A percentile compares a stretch with the other conserved stretches of the same genome.
phyloP scores from a whole-genome alignment of 2,329 filamentous ascomycete genomes.

The Parascedosporium putredinis region DNA sequence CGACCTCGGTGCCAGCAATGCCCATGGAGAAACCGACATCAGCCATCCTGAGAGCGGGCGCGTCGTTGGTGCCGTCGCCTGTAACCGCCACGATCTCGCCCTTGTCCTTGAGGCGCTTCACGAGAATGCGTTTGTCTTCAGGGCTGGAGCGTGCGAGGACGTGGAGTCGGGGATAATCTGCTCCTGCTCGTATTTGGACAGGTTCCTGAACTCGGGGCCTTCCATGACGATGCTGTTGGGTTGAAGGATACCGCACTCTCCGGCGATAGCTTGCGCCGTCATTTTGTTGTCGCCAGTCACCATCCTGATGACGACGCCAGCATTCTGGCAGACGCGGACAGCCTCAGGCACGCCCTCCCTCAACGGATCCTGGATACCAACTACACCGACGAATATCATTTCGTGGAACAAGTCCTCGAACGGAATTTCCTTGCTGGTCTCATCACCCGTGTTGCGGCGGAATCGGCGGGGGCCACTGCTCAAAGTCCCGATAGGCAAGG shows the following conservation, averaged over 20 bases:
- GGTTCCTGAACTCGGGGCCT: constrained; percentile 65
- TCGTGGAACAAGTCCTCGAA: constrained; percentile 58
- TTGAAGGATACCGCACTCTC: constrained; percentile 66
- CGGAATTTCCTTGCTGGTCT: constrained; percentile 47
- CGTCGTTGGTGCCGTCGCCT: constrained; percentile 76
- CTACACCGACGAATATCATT: constrained; percentile 59
- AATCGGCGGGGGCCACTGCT: constrained; percentile 68
- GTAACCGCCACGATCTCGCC: constrained; percentile 74
- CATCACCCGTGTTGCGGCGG: constrained; percentile 27
- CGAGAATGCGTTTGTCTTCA: constrained; percentile 66
- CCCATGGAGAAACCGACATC: constrained; percentile 84
- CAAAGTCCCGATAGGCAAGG: constrained; percentile 73
- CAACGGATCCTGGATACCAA: constrained; percentile 74
- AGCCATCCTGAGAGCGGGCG: constrained; percentile 68
- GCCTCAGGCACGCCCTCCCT: constrained; percentile 65
- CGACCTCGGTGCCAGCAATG: constrained; percentile 72
- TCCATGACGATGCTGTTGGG: constrained; percentile 63
- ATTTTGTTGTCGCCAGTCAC: constrained; percentile 76
- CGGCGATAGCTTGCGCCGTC: constrained; percentile 69
- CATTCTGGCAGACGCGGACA: constrained; percentile 61
- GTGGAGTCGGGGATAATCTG: constrained; percentile 59
- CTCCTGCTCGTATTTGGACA: constrained; percentile 54
- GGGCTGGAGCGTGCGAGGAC: constrained; percentile 66
- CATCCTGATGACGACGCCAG: constrained; percentile 74
- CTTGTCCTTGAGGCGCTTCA: constrained; percentile 59